Evolutionary conservation across 352 stramenopile genomes (phyloP).

Genomic region (Salisapilia sapeloensis): DNA sequence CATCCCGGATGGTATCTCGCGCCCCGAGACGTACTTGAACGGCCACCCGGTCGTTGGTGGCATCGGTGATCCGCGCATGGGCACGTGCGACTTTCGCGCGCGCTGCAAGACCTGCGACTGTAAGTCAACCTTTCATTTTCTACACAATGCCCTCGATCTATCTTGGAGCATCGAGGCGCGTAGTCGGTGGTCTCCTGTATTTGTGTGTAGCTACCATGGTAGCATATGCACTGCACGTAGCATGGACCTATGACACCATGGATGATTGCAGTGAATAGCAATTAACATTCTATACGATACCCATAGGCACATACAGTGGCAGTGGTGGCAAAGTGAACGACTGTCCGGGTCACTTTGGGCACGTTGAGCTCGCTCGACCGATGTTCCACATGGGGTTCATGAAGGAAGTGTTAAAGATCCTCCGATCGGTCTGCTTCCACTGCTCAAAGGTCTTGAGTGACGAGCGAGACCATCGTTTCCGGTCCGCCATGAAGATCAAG

Average conservation of each 20-base stretch:
- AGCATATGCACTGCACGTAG: too few species aligned
- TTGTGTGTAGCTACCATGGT: neutral
- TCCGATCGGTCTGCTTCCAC: conserved; percentile 94
- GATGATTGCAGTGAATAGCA: too few species aligned
- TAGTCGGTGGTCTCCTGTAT: neutral
- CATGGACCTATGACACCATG: too few species aligned
- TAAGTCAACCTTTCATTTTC: conserved; percentile 11
- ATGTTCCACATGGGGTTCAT: conserved; percentile 98
- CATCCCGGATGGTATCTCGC: conserved; percentile 91
- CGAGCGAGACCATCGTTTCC: conserved; percentile 71
- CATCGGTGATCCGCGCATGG: conserved; percentile 97
- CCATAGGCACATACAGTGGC: conserved; percentile 67
- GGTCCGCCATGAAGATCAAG: conserved; percentile 72
- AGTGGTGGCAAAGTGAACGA: conserved; percentile 90
- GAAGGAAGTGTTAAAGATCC: conserved; percentile 88
- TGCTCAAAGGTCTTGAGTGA: conserved; percentile 92
- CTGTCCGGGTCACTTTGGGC: conserved; percentile 98
- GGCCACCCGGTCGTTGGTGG: conserved; percentile 95
- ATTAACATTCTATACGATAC: too few species aligned
- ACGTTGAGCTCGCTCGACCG: conserved; percentile 94
- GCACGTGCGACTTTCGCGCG: conserved; percentile 81
- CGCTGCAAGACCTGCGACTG: conserved; percentile 87
- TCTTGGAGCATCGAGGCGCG: neutral
- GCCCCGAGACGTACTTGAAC: conserved; percentile 77
- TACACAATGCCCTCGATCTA: conserved; percentile 1